Evolutionary conservation across 23 red algal genomes (phyloP), one percentile per base, ranked within the genome.

Genomic region (Gracilaria caudata): DNA sequence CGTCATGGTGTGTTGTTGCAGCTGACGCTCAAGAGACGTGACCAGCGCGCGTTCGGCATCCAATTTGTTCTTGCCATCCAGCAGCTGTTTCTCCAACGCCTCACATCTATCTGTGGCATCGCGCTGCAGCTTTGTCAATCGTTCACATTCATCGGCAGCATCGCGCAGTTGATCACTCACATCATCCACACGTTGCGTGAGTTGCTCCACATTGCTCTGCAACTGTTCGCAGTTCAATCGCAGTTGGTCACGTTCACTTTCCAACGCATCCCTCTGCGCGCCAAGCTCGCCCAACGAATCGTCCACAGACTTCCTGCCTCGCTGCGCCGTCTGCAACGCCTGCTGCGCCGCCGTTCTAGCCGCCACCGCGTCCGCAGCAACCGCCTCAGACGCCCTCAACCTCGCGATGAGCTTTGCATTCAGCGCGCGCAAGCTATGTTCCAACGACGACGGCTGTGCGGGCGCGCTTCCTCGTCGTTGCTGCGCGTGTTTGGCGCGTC

Each of bases 371-470:
- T 43, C 70, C 39, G 37, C 19, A 10, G 37, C 43, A 17, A 49
- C 70, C 19, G 37, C 70, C 70, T 75, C 70, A 20, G 39, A 46
- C 3, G 70, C 40, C 21, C 70, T 23, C 21, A 75, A 29, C 39
- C 70, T 23, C 16, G 39, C 43, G 19, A 75, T 75, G 20, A 75
- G 70, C 70, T 75, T 75, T 3, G 70, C 70, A 34, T 75, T 75
- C 29, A 75, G 33, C 29, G 70, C 70, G 70, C 70, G 70, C 70
- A 75, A 29, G n/a, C 70, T 49, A 3, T 75, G 39, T 24, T 75
- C 70, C 33, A 75, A 20, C 38, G 70, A 38, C 29, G 70, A 43
- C 70, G 8, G 4, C 40, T 16, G 70, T 40, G 70, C 0, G 7
- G 5, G 70, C 70, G 38, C 21, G 32, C 61, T 36, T n/a, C n/a